Percentiles rank a stretch among this genome's conserved stretches.
These are phyloP conservation scores for Scheffersomyces stambukii DNA, from an alignment of 1,139 yeast genomes.

Conservation along the genomic window DNA sequence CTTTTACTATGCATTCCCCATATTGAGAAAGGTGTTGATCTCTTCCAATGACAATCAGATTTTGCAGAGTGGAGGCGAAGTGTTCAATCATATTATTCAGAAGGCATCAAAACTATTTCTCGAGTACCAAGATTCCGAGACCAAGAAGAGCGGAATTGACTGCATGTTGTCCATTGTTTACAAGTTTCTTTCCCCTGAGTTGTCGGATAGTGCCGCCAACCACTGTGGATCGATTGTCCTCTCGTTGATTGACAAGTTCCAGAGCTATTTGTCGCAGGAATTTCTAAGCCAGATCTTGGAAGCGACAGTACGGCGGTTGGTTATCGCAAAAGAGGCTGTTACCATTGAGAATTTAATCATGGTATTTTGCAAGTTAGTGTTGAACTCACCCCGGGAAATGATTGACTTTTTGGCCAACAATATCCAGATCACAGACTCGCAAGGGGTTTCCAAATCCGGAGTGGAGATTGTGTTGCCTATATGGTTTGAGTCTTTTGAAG, in stretches of 20 bases:
- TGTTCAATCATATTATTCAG: conserved; percentile 59
- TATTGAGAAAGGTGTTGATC: conserved; percentile 48
- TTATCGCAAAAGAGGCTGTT: conserved; percentile 61
- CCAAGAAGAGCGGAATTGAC: conserved; percentile 48
- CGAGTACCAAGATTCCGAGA: conserved; percentile 31
- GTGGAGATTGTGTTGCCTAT: conserved; percentile 41
- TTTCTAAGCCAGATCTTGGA: conserved; percentile 58
- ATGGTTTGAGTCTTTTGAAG: conserved; percentile 82
- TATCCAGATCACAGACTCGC: conserved; percentile 27
- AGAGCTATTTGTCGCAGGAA: conserved; percentile 42
- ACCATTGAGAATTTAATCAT: conserved; percentile 73
- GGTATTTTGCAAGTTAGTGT: conserved; percentile 71
- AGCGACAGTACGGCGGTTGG: conserved; percentile 67
- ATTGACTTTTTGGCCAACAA: conserved; percentile 48
- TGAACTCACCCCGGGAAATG: conserved; percentile 57
- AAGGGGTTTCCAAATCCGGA: conserved; percentile 14
- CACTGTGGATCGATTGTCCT: conserved; percentile 68
- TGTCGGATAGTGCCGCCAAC: conserved; percentile 77
- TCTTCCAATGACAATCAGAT: conserved; percentile 72
- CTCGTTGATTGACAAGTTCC: conserved; percentile 60
- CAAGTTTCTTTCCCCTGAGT: conserved; percentile 63
- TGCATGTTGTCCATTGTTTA: conserved; percentile 59
- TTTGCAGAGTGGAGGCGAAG: conserved; percentile 74
- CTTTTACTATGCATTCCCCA: conserved; percentile 48
- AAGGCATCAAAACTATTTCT: conserved; percentile 46